These are phyloP conservation scores for Pulveroboletus sp. DNA, from an alignment of 768 basidiomycete species.

Conservation along the genomic window DNA sequence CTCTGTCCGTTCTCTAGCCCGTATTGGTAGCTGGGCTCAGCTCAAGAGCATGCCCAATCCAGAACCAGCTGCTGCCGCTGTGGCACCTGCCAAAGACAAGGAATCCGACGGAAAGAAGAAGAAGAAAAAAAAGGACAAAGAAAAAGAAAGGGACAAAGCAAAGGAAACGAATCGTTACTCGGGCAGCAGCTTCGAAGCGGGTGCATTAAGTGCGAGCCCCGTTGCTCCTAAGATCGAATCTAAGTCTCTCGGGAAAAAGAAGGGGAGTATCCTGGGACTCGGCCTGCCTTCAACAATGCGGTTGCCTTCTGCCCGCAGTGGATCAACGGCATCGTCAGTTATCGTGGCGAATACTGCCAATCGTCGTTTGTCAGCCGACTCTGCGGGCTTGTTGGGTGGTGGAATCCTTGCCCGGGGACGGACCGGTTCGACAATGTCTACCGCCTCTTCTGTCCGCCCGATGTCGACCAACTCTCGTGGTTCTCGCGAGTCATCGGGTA, in stretches of 20 bases:
- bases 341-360: conserved; percentile 12
- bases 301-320: conserved; percentile 33
- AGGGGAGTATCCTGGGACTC: conserved; percentile 55
- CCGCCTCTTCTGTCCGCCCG: conserved; percentile 44
- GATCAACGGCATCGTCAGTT: conserved; percentile 34
- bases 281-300: conserved; percentile 56
- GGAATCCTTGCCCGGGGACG: conserved; percentile 32
- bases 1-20: conserved; percentile 65
- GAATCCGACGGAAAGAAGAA: conserved; percentile 32
- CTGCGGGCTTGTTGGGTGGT: conserved; percentile 26
- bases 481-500: conserved; percentile 38
- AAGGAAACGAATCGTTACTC: conserved; percentile 42
- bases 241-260: conserved; percentile 48
- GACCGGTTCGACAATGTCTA: conserved; percentile 38
- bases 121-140: conserved; percentile 37
- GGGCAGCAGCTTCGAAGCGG: conserved; percentile 64
- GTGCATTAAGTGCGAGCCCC: conserved; percentile 43
- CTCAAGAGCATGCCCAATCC: conserved; percentile 38
- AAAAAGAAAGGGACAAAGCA: conserved; percentile 31
- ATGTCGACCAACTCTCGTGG: conserved; percentile 37
- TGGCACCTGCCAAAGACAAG: conserved; percentile 26
- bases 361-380: conserved; percentile 30
- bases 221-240: conserved; percentile 19
- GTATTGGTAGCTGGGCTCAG: conserved; percentile 70
- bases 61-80: conserved; percentile 22